These are phyloP conservation scores for Nematodospora valgi DNA, from an alignment of 805 yeast genomes.

Conservation along the genomic window DNA sequence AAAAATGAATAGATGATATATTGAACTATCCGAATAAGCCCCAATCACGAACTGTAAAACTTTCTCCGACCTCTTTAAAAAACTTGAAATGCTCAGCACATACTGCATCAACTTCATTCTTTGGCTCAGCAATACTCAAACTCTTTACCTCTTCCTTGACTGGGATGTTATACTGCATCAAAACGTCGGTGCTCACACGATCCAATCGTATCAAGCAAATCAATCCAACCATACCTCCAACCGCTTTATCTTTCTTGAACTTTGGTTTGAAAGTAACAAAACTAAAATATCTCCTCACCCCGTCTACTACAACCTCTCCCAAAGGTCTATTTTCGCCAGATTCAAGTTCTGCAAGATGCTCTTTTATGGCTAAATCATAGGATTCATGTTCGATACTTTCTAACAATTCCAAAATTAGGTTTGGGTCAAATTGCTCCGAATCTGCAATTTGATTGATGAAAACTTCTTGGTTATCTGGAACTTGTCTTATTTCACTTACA, in stretches of 20 bases:
- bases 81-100: constrained; percentile 13
- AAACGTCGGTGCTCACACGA: constrained; percentile 55
- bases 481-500: constrained; percentile 73
- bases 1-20: constrained; percentile 3
- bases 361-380: constrained; percentile 42
- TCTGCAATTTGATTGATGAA: constrained; percentile 45
- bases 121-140: neutral
- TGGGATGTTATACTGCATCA: constrained; percentile 61
- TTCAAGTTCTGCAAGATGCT: constrained; percentile 54
- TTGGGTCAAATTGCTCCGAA: constrained; percentile 34
- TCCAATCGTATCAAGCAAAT: constrained; percentile 55
- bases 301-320: constrained; percentile 4
- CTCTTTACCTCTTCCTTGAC: constrained; percentile 8
- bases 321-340: constrained; percentile 12
- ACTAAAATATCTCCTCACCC: constrained; percentile 3
- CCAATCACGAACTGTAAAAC: constrained; percentile 45
- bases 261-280: constrained; percentile 1
- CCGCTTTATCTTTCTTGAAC: constrained; percentile 1
- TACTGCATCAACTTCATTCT: neutral
- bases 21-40: constrained; percentile 33
- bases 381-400: constrained; percentile 41
- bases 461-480: constrained; percentile 95
- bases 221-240: constrained; percentile 33
- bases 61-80: constrained; percentile 25
- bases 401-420: constrained; percentile 62